These are phyloP conservation scores for Aegilops speltoides DNA, from an alignment of 176 grass and related monocot species.

Conservation along the genomic window DNA sequence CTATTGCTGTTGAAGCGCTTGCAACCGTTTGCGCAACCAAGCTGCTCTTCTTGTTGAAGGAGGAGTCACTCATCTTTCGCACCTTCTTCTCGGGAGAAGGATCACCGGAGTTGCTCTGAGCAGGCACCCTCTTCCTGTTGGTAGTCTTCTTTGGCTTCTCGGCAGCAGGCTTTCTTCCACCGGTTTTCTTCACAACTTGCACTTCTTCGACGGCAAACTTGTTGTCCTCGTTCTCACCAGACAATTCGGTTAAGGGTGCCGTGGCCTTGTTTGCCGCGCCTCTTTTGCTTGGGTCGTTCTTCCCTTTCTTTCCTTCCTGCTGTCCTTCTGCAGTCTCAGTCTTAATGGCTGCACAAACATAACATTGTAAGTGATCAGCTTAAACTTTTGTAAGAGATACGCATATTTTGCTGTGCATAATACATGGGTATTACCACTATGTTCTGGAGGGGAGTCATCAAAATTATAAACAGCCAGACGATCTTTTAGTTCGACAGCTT, in stretches of 20 bases:
- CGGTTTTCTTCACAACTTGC: constrained; percentile 29
- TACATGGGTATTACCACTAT: constrained; percentile 24
- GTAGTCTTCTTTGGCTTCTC: background rate
- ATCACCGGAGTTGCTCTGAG: constrained; percentile 27
- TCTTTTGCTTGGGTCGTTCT: constrained; percentile 40
- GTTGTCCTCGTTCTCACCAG: too few species aligned
- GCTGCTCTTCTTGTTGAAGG: constrained; percentile 69
- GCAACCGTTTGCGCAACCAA: constrained; percentile 18
- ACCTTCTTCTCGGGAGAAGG: constrained; percentile 52
- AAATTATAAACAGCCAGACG: constrained; percentile 45
- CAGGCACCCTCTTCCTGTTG: constrained; percentile 27
- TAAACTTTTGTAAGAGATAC: background rate
- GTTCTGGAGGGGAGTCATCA: constrained; percentile 27
- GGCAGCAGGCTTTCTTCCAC: constrained; percentile 44
- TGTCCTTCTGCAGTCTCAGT: background rate
- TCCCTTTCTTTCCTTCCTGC: background rate
- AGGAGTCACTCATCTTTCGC: constrained; percentile 58
- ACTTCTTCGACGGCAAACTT: too few species aligned
- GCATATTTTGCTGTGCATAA: background rate
- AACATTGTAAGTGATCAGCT: constrained; percentile 2
- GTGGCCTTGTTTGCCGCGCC: constrained; percentile 25
- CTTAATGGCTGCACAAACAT: constrained; percentile 40
- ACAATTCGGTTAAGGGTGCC: too few species aligned
- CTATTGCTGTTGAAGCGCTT: constrained; percentile 5
- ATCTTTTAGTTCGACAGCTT: constrained; percentile 36